These are phyloP conservation scores for Polytrichum commune DNA, from an alignment of 225 moss, liverwort and hornwort genomes.

Conservation along the genomic window DNA sequence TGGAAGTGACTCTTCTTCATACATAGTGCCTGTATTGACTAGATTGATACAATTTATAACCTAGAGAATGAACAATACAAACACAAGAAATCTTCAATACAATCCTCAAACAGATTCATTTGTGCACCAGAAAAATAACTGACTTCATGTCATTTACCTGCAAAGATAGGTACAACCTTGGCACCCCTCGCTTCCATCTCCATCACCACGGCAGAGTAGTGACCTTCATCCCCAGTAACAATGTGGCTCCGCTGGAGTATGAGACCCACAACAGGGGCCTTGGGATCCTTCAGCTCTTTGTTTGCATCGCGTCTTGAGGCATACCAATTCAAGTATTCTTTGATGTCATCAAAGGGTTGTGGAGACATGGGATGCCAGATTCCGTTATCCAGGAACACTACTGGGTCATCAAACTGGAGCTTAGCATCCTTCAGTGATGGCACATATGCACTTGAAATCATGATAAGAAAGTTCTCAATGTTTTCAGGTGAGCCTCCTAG, in stretches of 20 bases:
- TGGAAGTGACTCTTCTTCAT: too few relatives aligned
- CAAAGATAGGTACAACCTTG: slow-evolving; percentile 95
- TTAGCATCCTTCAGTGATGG: slow-evolving; percentile 51
- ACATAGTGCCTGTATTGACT: too few relatives aligned
- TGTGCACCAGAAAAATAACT: too few relatives aligned
- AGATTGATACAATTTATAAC: too few relatives aligned
- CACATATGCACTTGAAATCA: slow-evolving; percentile 89
- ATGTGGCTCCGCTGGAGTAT: slow-evolving; percentile 95
- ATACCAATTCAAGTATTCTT: slow-evolving; percentile 97
- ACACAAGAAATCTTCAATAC: too few relatives aligned
- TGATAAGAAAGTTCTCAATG: slow-evolving; percentile 89
- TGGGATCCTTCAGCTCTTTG: slow-evolving; percentile 66
- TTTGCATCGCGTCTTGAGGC: slow-evolving; percentile 78
- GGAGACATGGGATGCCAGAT: slow-evolving; percentile 99
- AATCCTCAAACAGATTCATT: too few relatives aligned
- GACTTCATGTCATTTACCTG: slow-evolving; percentile 25
- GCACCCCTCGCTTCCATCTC: slow-evolving; percentile 97
- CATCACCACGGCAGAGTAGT: slow-evolving; percentile 95
- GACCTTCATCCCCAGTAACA: slow-evolving; percentile 96
- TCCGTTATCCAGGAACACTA: slow-evolving; percentile 78
- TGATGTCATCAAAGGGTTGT: slow-evolving; percentile 92
- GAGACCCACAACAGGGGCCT: slow-evolving; percentile 69
- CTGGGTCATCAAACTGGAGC: slow-evolving; percentile 70
- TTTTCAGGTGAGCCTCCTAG: slow-evolving; percentile 97
- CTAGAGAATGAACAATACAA: too few relatives aligned